phyloP scores from a whole-genome alignment of 768 basidiomycete species.

The Hygrophorus russula region DNA sequence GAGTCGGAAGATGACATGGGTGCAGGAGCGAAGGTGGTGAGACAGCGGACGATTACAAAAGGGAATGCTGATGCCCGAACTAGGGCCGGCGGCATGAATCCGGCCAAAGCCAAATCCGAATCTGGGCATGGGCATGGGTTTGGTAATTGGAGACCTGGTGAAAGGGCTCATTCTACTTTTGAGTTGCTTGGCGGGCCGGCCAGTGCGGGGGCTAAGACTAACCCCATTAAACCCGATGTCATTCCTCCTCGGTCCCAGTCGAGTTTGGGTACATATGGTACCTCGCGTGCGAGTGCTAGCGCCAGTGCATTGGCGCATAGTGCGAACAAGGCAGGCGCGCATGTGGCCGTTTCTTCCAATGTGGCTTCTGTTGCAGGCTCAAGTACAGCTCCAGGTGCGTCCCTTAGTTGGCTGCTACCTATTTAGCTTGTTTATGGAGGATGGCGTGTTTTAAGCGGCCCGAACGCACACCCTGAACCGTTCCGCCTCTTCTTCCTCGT shows the following conservation, averaged over 20 bases:
- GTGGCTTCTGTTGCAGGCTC: slow-evolving; percentile 20
- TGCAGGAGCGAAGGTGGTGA: not conserved
- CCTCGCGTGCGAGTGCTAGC: slow-evolving; percentile 38
- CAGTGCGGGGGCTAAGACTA: not conserved
- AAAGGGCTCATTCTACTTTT: not conserved
- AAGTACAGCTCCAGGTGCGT: slow-evolving; percentile 3
- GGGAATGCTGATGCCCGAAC: slow-evolving; percentile 3
- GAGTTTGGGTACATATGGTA: slow-evolving; percentile 15
- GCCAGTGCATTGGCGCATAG: slow-evolving; percentile 46
- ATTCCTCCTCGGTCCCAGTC: slow-evolving; percentile 22
- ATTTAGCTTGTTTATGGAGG: no score
- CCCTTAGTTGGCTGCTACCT: no score
- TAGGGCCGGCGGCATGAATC: slow-evolving; percentile 9
- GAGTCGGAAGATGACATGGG: slow-evolving; percentile 16
- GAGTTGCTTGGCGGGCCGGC: not conserved
- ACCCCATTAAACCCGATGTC: slow-evolving; percentile 4
- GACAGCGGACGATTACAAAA: slow-evolving; percentile 6
- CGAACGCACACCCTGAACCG: not conserved
- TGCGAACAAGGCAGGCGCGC: slow-evolving; percentile 28
- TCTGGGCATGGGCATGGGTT: slow-evolving; percentile 5
- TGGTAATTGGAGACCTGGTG: no score
- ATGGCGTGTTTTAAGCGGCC: no score
- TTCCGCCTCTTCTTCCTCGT: slow-evolving; percentile 1
- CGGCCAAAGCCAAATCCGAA: slow-evolving; percentile 8
- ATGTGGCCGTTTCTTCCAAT: slow-evolving; percentile 22